Base-by-base conservation (phyloP, 2,329 filamentous ascomycete genomes). In the Colletotrichum theobromicola region DNA sequence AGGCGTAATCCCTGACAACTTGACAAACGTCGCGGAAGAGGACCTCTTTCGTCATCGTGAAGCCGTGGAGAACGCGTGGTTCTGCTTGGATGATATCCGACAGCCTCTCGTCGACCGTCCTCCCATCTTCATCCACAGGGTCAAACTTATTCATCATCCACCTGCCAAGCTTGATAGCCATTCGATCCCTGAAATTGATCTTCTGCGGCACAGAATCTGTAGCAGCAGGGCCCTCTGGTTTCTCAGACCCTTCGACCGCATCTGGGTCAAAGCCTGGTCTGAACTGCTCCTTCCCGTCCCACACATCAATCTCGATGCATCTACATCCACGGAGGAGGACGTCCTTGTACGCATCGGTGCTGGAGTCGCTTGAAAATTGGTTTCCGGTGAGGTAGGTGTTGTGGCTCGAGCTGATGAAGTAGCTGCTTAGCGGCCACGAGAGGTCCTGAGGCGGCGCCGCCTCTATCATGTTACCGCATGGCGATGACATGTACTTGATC, bases 271-370 rank as follows among this genome's bases (percentile, higher is more conserved):
- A 84, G 61, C 84, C 93, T 88, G 83, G 92, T 81, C 86, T 94
- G 89, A 83, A 93, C 80, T 80, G 95, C 79, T 95, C 93, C 71
- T 94, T 92, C 46, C 96, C 96, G 81, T 98, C 95, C 96, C 96
- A 98, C 79, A 97, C 97, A 80, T 98, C 96, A 74, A 98, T 94
- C 85, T 98, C 96, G 74, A 98, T 93, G 84, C 96, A 98, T 24
- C 96, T 93, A 79, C 96, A 98, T 4, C 95, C 95, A 67, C 94
- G 92, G 77, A 95, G 90, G 69, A 98, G 87, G 12, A 96, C 95
- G 64, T 93, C 93, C 77, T 95, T 95, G 86, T 98, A 98, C 3
- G 94, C 94, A 77, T 95, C 94, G 1, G 95, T 95, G 81, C 95
- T 97, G 66, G 95, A 97, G 75, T 94, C 92, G 78, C 95, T 96